A percentile compares a stretch with the other conserved stretches of the same genome.
Conservation (phyloP, 1,139 yeast species). For the Candida sp. region DNA sequence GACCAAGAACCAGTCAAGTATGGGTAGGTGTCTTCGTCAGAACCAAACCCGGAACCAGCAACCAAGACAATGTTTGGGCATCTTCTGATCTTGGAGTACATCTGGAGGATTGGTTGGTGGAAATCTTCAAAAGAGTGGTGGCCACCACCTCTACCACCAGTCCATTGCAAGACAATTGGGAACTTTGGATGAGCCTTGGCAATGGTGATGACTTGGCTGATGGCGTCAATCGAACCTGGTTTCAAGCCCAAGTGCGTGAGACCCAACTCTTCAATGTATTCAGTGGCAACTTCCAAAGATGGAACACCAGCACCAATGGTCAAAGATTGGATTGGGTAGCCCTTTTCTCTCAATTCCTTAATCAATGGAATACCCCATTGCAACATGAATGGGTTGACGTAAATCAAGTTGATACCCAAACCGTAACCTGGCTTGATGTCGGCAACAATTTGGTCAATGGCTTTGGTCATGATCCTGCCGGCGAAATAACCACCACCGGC, state of each 20-base stretch:
- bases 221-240: conserved; percentile 97
- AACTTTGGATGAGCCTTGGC: conserved; percentile 96
- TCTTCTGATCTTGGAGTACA: conserved; percentile 95
- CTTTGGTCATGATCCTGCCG: conserved; percentile 71
- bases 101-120: conserved; percentile 96
- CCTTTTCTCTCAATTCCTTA: conserved; percentile 84
- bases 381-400: conserved; percentile 96
- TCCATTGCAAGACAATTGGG: conserved; percentile 99
- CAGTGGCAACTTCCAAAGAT: conserved; percentile 95
- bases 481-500: conserved; percentile 99
- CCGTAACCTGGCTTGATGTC: conserved; percentile 85
- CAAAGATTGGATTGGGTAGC: conserved; percentile 95
- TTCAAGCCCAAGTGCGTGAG: conserved; percentile 94
- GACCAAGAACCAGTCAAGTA: conserved; percentile 99
- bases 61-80: conserved; percentile 86
- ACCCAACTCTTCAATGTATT: conserved; percentile 91
- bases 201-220: conserved; percentile 82
- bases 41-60: conserved; percentile 99
- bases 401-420: conserved; percentile 88
- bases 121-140: conserved; percentile 99
- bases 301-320: conserved; percentile 99
- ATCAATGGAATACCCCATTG: conserved; percentile 99
- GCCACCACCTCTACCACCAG: conserved; percentile 99
- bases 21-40: conserved; percentile 96
- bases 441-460: conserved; percentile 71